These are phyloP conservation scores for Ormosia semicastrata DNA, from an alignment of 306 rosid genomes.

Conservation along the genomic window DNA sequence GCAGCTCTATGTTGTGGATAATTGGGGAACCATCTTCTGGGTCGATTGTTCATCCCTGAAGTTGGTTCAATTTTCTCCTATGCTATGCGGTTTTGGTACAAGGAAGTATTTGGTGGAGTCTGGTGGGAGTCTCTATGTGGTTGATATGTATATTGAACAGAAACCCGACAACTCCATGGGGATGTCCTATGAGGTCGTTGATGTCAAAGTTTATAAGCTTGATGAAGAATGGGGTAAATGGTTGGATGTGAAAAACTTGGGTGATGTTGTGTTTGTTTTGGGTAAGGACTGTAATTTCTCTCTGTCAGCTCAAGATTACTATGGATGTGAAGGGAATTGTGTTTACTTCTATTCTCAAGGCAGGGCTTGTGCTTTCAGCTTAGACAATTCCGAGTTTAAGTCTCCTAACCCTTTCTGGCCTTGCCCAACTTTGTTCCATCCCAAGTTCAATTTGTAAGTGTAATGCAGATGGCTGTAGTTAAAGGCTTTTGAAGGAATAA, in stretches of 20 bases:
- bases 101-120: conserved; percentile 41
- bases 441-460: neutral
- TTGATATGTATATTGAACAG: conserved; percentile 26
- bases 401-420: conserved; percentile 19
- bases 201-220: conserved; percentile 35
- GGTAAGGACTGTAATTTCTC: conserved; percentile 28
- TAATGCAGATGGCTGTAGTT: neutral
- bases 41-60: conserved; percentile 17
- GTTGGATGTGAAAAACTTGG: conserved; percentile 32
- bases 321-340: conserved; percentile 30
- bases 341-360: conserved; percentile 13
- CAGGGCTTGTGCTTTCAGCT: conserved; percentile 6
- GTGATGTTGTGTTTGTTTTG: conserved; percentile 20
- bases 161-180: neutral
- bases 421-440: neutral
- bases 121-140: conserved; percentile 38
- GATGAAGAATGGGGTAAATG: conserved; percentile 41
- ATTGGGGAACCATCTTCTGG: conserved; percentile 37
- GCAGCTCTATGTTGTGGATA: too few relatives aligned
- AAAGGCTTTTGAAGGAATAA: neutral
- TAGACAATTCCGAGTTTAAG: neutral
- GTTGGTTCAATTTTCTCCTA: conserved; percentile 37
- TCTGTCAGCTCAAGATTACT: conserved; percentile 25
- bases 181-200: neutral
- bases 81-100: neutral